Conservation (phyloP, 805 yeast species). For the Saturnispora ahearnii region DNA sequence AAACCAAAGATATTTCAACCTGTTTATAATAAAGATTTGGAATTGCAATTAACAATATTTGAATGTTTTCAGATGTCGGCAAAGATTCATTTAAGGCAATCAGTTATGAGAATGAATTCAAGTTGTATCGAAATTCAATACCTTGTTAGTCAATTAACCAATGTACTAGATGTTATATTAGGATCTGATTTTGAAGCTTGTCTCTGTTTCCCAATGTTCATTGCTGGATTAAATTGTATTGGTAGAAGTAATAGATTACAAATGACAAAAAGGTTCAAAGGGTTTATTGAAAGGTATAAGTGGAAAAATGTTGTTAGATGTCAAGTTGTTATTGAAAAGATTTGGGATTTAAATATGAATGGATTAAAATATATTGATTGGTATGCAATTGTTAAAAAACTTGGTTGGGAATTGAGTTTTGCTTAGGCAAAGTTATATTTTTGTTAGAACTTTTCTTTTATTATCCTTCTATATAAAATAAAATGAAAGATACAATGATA, state of each 20-base stretch:
- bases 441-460: neutral
- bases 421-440: constrained; percentile 31
- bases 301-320: constrained; percentile 52
- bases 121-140: constrained; percentile 55
- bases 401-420: constrained; percentile 76
- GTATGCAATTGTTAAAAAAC: constrained; percentile 52
- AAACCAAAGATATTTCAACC: constrained; percentile 44
- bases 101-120: constrained; percentile 52
- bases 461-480: neutral
- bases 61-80: constrained; percentile 66
- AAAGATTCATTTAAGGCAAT: constrained; percentile 55
- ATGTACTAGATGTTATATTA: constrained; percentile 51
- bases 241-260: constrained; percentile 40
- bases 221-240: constrained; percentile 64
- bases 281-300: constrained; percentile 51
- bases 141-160: constrained; percentile 42
- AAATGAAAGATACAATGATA: neutral
- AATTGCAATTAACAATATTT: constrained; percentile 59
- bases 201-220: constrained; percentile 66
- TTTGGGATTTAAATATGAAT: constrained; percentile 38
- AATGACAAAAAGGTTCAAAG: constrained; percentile 45
- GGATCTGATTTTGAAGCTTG: constrained; percentile 65
- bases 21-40: constrained; percentile 39
- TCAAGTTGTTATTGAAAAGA: constrained; percentile 35
- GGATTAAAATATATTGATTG: constrained; percentile 65